Conservation (phyloP, 176 grass and related monocot species). For the Oryza nivara region DNA sequence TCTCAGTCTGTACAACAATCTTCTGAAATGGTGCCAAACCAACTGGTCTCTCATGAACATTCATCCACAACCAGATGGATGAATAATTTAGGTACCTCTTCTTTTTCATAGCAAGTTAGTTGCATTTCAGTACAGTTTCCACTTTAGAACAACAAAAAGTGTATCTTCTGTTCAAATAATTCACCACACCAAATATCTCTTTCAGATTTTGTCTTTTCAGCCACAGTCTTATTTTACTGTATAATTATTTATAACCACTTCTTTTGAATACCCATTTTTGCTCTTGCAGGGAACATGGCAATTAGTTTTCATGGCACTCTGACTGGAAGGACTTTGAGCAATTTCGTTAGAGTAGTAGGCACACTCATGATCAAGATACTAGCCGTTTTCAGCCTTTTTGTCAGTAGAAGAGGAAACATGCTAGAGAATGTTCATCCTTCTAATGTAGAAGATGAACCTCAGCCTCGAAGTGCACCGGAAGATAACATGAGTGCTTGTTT, state of each 20-base stretch:
- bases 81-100: slow-evolving; percentile 34
- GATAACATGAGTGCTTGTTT: slow-evolving; percentile 52
- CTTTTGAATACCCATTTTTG: too few relatives aligned
- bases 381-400: slow-evolving; percentile 42
- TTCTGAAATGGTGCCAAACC: slow-evolving; percentile 32
- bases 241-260: not conserved
- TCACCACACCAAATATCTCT: not conserved
- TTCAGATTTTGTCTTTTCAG: not conserved
- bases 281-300: slow-evolving; percentile 39
- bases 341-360: slow-evolving; percentile 50
- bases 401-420: slow-evolving; percentile 36
- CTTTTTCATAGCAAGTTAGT: slow-evolving; percentile 1
- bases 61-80: slow-evolving; percentile 32
- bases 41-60: slow-evolving; percentile 14
- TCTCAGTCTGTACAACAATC: slow-evolving; percentile 28
- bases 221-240: not conserved
- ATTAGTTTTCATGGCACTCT: slow-evolving; percentile 38
- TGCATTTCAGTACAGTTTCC: not conserved
- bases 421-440: slow-evolving; percentile 35
- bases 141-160: not conserved
- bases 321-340: slow-evolving; percentile 41
- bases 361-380: slow-evolving; percentile 55
- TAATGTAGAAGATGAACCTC: slow-evolving; percentile 20
- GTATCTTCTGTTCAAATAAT: not conserved
- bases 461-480: slow-evolving; percentile 28